Conservation (phyloP, 2,329 filamentous ascomycete genomes). For the Bisporella sp. region DNA sequence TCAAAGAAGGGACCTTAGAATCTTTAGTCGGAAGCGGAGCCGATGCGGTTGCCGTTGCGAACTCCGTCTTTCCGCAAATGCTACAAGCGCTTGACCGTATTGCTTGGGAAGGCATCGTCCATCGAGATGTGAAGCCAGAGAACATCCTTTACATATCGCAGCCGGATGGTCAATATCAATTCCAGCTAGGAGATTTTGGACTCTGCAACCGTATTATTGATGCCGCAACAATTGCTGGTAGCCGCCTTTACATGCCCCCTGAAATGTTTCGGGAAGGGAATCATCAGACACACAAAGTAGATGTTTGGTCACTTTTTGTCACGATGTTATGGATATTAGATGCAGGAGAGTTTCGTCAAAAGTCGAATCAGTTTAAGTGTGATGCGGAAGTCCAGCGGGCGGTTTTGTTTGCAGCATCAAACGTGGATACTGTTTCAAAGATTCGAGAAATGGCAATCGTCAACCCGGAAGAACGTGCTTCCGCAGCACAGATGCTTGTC, state of each 20-base stretch:
- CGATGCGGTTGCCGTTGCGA: neutral
- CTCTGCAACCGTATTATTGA: slow-evolving; percentile 2
- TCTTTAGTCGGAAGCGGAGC: too few relatives aligned
- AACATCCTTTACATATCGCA: slow-evolving; percentile 39
- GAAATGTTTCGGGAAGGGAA: neutral
- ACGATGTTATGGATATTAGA: slow-evolving; percentile 10
- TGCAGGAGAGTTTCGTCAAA: slow-evolving; percentile 8
- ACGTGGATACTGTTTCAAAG: slow-evolving; percentile 6
- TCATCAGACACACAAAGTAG: slow-evolving; percentile 4
- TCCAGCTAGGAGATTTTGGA: slow-evolving; percentile 10
- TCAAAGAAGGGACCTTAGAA: too few relatives aligned
- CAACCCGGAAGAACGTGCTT: slow-evolving; percentile 8
- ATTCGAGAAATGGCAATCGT: slow-evolving; percentile 9
- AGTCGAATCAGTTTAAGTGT: slow-evolving; percentile 4
- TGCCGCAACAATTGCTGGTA: neutral
- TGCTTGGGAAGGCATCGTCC: slow-evolving; percentile 63
- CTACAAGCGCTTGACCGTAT: slow-evolving; percentile 9
- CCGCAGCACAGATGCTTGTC: slow-evolving; percentile 10
- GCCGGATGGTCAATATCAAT: slow-evolving; percentile 6
- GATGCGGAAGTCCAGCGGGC: slow-evolving; percentile 1
- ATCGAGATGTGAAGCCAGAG: slow-evolving; percentile 65
- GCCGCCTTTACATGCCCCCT: slow-evolving; percentile 5
- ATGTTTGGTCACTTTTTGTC: slow-evolving; percentile 12
- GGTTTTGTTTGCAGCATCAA: slow-evolving; percentile 7
- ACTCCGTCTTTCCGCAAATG: slow-evolving; percentile 9